Base-by-base conservation (phyloP, 2,329 filamentous ascomycete genomes). In the Fusarium sp. region DNA sequence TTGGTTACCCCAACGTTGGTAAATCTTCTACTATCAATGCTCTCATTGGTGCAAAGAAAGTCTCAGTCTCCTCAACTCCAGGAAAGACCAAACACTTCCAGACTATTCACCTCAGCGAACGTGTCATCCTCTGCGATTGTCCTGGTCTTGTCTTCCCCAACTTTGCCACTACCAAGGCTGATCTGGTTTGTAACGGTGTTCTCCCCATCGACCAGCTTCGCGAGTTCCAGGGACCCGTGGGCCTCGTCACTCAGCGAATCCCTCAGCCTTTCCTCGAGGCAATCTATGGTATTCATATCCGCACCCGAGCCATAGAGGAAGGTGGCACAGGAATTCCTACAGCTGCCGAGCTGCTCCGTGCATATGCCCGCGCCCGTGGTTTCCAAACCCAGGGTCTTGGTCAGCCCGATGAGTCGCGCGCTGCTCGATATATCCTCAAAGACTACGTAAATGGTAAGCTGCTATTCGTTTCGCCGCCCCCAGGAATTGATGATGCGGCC, bases 31-130 rank as follows among this genome's bases (percentile, higher is more conserved):
- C 96, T 22, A 99, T 99, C 87, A 99, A 99, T 85, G 95, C 96
- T 45, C 89, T 99, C n/a, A 95, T 98, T 65, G 97, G 97, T 56
- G 92, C 96, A 61, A 99, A 98, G 86, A 99, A 98, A 85, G 96
- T 99, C 11, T 98, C 95, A 0, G 97, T 99, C 42, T 99, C 96
- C 22, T 92, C 95, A 20, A 99, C 96, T 3, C 96, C 96, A 8
- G 96, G 96, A 81, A 99, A 99, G 85, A 99, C 96, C 20, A 99
- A 99, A 86, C 96, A 99, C 79, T 99, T 99, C 85, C 96, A 99
- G 83, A 99, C 96, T 3, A 96, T 99, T 66, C 95, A 98, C 80
- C 90, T 99, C 36, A 96, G 93, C 66, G 93, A 96, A 2, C 90
- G 91, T 66, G 94, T 99, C 71, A 89, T 98, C 51, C 89, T 99